Conservation (phyloP, 2,329 filamentous ascomycete genomes). For the Arthrobotrys iridis region DNA sequence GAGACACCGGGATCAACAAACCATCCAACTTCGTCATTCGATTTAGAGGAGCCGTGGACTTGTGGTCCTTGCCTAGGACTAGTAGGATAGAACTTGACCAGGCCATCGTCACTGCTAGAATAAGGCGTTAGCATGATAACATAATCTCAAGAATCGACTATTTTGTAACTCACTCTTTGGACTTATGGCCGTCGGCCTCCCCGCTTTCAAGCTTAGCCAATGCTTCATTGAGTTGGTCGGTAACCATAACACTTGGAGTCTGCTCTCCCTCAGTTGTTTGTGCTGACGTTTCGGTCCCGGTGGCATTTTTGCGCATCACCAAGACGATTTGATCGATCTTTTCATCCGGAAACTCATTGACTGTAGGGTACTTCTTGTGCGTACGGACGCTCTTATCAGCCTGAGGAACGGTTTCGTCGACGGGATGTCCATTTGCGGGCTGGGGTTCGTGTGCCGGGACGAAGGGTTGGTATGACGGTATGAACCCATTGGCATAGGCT, state of each 20-base stretch:
- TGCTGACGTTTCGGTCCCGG: conserved; percentile 4
- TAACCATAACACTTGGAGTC: conserved; percentile 43
- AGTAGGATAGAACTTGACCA: conserved; percentile 54
- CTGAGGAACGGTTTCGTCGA: conserved; percentile 32
- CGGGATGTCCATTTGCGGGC: conserved; percentile 39
- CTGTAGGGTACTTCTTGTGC: conserved; percentile 50
- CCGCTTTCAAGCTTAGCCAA: conserved; percentile 41
- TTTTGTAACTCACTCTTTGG: conserved; percentile 36
- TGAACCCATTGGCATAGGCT: conserved; percentile 50
- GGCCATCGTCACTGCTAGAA: conserved; percentile 32
- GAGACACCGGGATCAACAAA: conserved; percentile 45
- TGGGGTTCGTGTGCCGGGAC: conserved; percentile 32
- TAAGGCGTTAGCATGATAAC: background rate
- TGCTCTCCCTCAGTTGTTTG: conserved; percentile 13
- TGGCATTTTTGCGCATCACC: conserved; percentile 36
- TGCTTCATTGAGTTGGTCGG: conserved; percentile 50
- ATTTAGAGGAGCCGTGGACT: conserved; percentile 25
- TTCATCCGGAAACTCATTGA: conserved; percentile 56
- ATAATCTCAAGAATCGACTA: background rate
- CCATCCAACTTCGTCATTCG: conserved; percentile 48
- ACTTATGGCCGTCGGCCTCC: conserved; percentile 29
- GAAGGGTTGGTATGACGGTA: conserved; percentile 41
- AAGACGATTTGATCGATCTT: conserved; percentile 54
- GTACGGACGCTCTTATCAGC: conserved; percentile 29
- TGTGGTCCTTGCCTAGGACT: conserved; percentile 48